Evolutionary conservation across 768 basidiomycete genomes (phyloP).

Genomic region (Boletus rex-veris): DNA sequence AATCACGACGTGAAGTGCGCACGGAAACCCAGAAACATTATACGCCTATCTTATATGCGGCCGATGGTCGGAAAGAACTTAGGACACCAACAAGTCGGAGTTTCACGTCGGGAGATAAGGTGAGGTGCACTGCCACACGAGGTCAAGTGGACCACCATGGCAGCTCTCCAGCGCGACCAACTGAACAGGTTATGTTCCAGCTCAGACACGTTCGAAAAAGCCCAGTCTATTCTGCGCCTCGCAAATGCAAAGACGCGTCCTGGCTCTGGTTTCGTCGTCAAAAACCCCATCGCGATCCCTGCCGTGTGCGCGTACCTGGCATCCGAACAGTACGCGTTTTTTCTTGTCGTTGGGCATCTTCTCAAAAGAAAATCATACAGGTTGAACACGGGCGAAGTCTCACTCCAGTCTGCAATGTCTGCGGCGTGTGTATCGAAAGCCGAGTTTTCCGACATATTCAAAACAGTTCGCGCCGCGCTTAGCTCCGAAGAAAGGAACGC

Average conservation of each 20-base stretch:
- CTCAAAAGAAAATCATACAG: conserved; percentile 3
- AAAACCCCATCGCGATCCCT: conserved; percentile 22
- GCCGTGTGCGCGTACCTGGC: conserved; percentile 32
- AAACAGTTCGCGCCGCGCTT: conserved; percentile 20
- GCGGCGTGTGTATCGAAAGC: conserved; percentile 22
- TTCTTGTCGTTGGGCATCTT: not conserved
- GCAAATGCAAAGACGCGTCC: conserved; percentile 23
- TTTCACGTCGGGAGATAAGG: no score
- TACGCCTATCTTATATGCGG: no score
- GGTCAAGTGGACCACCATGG: no score
- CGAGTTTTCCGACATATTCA: conserved; percentile 24
- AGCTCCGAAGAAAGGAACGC: not conserved
- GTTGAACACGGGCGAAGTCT: conserved; percentile 28
- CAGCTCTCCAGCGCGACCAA: conserved; percentile 14
- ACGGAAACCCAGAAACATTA: no score
- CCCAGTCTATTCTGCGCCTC: conserved; percentile 21
- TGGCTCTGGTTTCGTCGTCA: conserved; percentile 28
- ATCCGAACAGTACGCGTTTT: conserved; percentile 28
- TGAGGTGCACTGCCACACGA: not conserved
- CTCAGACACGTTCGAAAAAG: conserved; percentile 21
- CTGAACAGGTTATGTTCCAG: conserved; percentile 21
- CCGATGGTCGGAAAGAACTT: no score
- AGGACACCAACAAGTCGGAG: no score
- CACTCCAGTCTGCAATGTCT: conserved; percentile 23
- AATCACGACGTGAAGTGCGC: no score